Conservation (phyloP, 139 green algal genomes). For the Auxenochlorella protothecoides region DNA sequence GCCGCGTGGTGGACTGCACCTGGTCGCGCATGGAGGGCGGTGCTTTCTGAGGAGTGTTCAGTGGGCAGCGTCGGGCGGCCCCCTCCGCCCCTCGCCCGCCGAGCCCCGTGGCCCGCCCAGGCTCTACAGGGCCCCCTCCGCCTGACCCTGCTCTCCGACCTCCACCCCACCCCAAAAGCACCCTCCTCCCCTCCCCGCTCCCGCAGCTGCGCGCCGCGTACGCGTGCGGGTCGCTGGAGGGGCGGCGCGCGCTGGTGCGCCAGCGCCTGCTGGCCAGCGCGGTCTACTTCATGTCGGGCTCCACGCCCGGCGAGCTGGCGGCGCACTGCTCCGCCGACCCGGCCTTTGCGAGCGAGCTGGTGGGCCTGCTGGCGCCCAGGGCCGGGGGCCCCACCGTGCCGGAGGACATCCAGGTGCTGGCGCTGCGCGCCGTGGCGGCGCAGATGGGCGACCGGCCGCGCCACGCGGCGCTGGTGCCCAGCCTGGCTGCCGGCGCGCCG, state of each 20-base stretch:
- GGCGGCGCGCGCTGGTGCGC: slow-evolving; percentile 37
- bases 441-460: slow-evolving; percentile 48
- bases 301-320: slow-evolving; percentile 4
- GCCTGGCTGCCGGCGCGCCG: slow-evolving; percentile 57
- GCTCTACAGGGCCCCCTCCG: too few species aligned
- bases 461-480: slow-evolving; percentile 49
- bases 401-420: slow-evolving; percentile 57
- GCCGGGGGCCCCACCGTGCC: slow-evolving; percentile 22
- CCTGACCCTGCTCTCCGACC: too few species aligned
- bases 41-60: too few species aligned
- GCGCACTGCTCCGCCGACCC: too few species aligned
- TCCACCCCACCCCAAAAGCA: too few species aligned
- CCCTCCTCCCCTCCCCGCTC: slow-evolving; percentile 27
- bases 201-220: slow-evolving; percentile 40
- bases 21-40: too few species aligned
- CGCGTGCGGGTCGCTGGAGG: slow-evolving; percentile 42
- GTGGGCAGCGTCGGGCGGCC: too few species aligned
- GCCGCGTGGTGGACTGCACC: too few species aligned
- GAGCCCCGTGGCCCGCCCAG: too few species aligned
- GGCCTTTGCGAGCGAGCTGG: slow-evolving; percentile 41
- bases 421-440: slow-evolving; percentile 54
- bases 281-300: slow-evolving; percentile 58
- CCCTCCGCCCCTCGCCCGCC: too few species aligned
- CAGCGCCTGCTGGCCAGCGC: slow-evolving; percentile 72
- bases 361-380: slow-evolving; percentile 50